phyloP scores from a whole-genome alignment of 176 grass and related monocot genomes.

The Thinopyrum elongatum region DNA sequence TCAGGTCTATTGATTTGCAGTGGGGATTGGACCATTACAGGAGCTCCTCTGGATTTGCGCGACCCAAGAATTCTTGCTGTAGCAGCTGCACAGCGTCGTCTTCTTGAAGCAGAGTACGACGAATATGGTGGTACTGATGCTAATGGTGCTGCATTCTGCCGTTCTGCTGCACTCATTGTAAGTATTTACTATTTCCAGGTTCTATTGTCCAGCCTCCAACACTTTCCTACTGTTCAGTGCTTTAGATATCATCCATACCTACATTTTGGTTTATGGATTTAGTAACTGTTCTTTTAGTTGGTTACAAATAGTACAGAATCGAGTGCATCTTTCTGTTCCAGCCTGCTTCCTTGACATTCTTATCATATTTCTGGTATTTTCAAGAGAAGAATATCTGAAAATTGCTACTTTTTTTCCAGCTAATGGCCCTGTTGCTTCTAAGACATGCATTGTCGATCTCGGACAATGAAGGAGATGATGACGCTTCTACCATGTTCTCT shows the following conservation, averaged over 20 bases:
- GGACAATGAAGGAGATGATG: constrained; percentile 78
- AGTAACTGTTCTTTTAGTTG: constrained; percentile 12
- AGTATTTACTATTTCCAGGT: constrained; percentile 12
- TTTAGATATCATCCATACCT: not conserved
- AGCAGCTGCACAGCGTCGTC: constrained; percentile 69
- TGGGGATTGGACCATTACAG: constrained; percentile 63
- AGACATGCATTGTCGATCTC: constrained; percentile 81
- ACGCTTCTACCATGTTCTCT: constrained; percentile 84
- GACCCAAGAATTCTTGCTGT: constrained; percentile 85
- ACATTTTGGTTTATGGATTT: constrained; percentile 9
- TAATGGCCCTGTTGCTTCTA: constrained; percentile 81
- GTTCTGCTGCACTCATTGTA: constrained; percentile 89
- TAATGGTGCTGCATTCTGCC: constrained; percentile 77
- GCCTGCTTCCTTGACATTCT: not conserved
- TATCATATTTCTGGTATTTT: constrained; percentile 6
- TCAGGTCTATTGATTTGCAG: constrained; percentile 35
- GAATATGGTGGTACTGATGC: constrained; percentile 77
- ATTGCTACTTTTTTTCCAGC: constrained; percentile 36
- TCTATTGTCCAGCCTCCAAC: not conserved
- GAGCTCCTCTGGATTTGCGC: constrained; percentile 65
- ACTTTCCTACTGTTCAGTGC: not conserved
- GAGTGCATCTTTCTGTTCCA: not conserved
- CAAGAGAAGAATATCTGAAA: constrained; percentile 3
- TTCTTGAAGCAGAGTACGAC: constrained; percentile 94
- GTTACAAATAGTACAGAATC: not conserved